These are phyloP conservation scores for Hypoxylon trugodes DNA, from an alignment of 495 filamentous ascomycete genomes.

Conservation along the genomic window DNA sequence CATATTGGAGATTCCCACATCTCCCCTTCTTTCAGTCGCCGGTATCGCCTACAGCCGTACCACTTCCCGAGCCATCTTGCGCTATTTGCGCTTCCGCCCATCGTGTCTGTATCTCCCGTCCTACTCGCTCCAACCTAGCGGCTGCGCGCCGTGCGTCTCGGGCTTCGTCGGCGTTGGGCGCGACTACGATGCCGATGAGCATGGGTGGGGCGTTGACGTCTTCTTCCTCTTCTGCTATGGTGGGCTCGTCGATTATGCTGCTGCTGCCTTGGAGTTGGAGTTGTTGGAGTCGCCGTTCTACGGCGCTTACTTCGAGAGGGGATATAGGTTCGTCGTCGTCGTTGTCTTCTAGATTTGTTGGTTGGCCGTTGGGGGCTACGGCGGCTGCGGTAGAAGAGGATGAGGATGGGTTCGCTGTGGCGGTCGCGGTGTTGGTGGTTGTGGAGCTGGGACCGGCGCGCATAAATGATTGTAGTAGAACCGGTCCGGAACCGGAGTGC, in stretches of 20 bases:
- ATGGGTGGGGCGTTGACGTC: slow-evolving; percentile 40
- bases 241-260: slow-evolving; percentile 2
- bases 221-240: slow-evolving; percentile 6
- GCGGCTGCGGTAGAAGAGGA: slow-evolving; percentile 1
- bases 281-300: slow-evolving; percentile 26
- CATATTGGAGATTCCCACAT: not conserved
- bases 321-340: too few relatives aligned
- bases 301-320: too few relatives aligned
- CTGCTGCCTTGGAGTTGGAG: slow-evolving; percentile 22
- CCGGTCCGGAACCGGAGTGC: slow-evolving; percentile 43
- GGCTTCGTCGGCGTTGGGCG: slow-evolving; percentile 36
- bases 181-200: slow-evolving; percentile 47
- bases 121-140: slow-evolving; percentile 46
- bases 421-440: not conserved
- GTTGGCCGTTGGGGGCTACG: not conserved
- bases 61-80: not conserved
- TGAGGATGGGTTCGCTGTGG: not conserved
- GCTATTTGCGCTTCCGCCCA: slow-evolving; percentile 23
- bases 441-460: slow-evolving; percentile 25
- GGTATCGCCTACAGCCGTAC: not conserved
- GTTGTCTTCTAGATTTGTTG: too few relatives aligned
- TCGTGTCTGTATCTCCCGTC: slow-evolving; percentile 46
- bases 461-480: slow-evolving; percentile 49
- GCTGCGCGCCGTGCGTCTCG: slow-evolving; percentile 46
- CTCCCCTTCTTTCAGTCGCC: slow-evolving; percentile 25